Conservation (phyloP, 441 rosid genomes). For the Biscutella laevigata region DNA sequence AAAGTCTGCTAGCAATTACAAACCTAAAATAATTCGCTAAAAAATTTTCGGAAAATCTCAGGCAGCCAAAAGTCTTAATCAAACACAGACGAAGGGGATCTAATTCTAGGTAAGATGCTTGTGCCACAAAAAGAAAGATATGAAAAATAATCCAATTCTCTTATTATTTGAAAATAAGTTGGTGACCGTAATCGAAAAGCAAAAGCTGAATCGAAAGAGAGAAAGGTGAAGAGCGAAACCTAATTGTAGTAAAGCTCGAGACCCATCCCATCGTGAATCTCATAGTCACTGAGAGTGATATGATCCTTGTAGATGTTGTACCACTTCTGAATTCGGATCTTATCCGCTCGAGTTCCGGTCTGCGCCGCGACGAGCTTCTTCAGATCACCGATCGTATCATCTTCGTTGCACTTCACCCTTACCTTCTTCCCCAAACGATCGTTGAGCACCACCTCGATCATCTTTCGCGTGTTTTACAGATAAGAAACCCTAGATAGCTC, state of each 20-base stretch:
- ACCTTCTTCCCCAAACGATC: slow-evolving; percentile 78
- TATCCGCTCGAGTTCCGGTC: slow-evolving; percentile 63
- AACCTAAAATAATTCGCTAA: too few relatives aligned
- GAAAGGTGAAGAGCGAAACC: neutral
- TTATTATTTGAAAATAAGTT: too few relatives aligned
- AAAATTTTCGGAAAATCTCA: too few relatives aligned
- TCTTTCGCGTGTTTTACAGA: slow-evolving; percentile 19
- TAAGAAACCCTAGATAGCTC: neutral
- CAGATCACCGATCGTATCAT: slow-evolving; percentile 81
- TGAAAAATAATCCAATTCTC: too few relatives aligned
- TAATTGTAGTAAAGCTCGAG: slow-evolving; percentile 60
- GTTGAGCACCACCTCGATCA: slow-evolving; percentile 79
- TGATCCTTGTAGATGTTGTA: slow-evolving; percentile 61
- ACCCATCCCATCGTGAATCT: slow-evolving; percentile 64
- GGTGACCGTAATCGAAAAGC: neutral
- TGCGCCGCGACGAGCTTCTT: slow-evolving; percentile 84
- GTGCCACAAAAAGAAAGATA: too few relatives aligned
- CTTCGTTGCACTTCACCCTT: slow-evolving; percentile 78
- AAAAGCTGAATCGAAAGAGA: neutral
- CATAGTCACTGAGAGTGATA: slow-evolving; percentile 60
- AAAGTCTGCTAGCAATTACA: too few relatives aligned
- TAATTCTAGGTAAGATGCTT: too few relatives aligned
- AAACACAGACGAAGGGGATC: too few relatives aligned
- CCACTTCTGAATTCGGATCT: slow-evolving; percentile 86
- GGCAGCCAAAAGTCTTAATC: too few relatives aligned